Evolutionary conservation across 108 stramenopile species (phyloP), one percentile per base, ranked within the genome.

Genomic region (Cylindrotheca fusiformis): DNA sequence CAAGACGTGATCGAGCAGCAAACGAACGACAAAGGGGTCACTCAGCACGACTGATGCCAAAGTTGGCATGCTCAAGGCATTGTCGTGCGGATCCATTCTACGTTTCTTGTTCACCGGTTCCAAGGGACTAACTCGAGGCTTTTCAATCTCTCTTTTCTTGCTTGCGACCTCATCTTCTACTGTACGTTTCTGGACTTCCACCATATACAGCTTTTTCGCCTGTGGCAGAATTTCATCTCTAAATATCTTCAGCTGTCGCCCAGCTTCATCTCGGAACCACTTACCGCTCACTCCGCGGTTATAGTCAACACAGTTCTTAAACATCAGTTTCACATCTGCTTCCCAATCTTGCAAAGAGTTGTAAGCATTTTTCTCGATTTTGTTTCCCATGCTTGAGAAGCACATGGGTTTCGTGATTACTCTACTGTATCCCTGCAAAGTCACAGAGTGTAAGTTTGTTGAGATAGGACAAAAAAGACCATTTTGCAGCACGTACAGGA

Each of bases 391-490:
- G 20, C 71, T 81, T 18, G 71, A 75, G 53, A 94, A 84, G 49
- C 86, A 88, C 86, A 94, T 94, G 14, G 89, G 89, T 28, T 84
- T 79, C 66, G 79, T 75, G 50, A 94, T 89, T 22, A 94, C 66
- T 23, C 69, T 77, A 66, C 74, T 78, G 59, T 94, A 94, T 1
- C 82, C n/a, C n/a, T n/a, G n/a, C n/a, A n/a, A n/a, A n/a, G n/a
- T n/a, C 44, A n/a, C n/a, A n/a, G n/a, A n/a, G n/a, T n/a, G n/a
- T n/a, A n/a, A n/a, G n/a, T n/a, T 45, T 45, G 10, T 45, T 17
- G 17, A 45, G 12, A 17, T 45, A 45, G 10, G 17, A 10, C 12
- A 45, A 45, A 17, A 17, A 45, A 17, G 17, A 17, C 10, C 10
- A 45, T 45, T 17, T 45, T 14, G 44, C 19, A 67, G 12, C n/a